Base-by-base conservation (phyloP, 2,329 filamentous ascomycete genomes). In the Calonectria pseudoreteaudii region DNA sequence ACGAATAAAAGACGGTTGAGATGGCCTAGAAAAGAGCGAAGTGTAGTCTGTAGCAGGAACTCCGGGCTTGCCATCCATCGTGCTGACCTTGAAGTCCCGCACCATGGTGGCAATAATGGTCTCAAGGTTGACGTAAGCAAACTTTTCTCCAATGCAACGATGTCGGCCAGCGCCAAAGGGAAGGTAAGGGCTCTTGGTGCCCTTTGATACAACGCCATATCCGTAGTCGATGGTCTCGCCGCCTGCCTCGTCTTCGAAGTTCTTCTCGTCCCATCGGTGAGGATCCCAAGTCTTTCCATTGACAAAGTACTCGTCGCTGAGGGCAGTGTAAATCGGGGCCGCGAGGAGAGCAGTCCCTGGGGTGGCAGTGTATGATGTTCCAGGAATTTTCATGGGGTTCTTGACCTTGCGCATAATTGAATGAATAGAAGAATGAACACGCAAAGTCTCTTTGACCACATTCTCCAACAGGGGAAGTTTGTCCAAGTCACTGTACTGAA, bases 61-160 rank as follows among this genome's bases (percentile, higher is more conserved):
- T 0, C 86, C 86, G 68, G 86, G 86, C 74, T 84, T 87, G 0
- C 90, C 91, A 68, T 91, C 88, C 7, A 89, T 76, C 56, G 92
- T 93, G 62, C 81, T 84, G 56, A 94, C 86, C 81, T 88, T 90
- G 80, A 94, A 89, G 62, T 91, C 85, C 14, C 92, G 86, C 13
- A 94, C 88, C 73, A 94, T 82, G 0, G 88, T 91, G 0, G 89
- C 88, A 30, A 94, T 84, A 74, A 95, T 94, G 11, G 91, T 91
- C 20, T 89, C 88, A 52, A 95, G 82, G 80, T 95, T 93, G 56
- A 93, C 83, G 78, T 94, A 94, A 0, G 93, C 93, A 82, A 94
- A 95, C 81, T 94, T 93, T 85, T 95, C 93, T 23, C 93, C 93
- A 72, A 95, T 94, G 79, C 93, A 95, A 26, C 93, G 87, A 82